Evolutionary conservation across 768 basidiomycete genomes (phyloP).

Genomic region (Trametopsis cervina): DNA sequence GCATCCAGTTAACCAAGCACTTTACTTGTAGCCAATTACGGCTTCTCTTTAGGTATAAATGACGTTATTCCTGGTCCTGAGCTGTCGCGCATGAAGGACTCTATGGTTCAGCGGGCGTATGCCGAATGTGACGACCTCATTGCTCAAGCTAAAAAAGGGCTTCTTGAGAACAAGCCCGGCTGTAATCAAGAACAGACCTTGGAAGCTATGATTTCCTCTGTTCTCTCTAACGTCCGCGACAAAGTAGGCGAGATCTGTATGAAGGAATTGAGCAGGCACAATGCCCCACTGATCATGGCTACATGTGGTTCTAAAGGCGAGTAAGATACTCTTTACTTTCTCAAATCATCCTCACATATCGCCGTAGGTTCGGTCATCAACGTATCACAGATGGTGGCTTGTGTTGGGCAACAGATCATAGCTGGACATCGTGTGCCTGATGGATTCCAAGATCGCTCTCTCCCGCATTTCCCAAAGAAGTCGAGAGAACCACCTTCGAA

Average conservation of each 20-base stretch:
- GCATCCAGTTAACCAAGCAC: neutral
- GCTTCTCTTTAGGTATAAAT: slow-evolving; percentile 97
- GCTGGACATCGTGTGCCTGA: slow-evolving; percentile 96
- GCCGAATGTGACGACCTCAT: slow-evolving; percentile 83
- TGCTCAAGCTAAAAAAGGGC: slow-evolving; percentile 81
- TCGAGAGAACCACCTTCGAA: slow-evolving; percentile 94
- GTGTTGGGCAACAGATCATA: slow-evolving; percentile 99
- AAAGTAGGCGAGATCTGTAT: slow-evolving; percentile 97
- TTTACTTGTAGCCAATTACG: slow-evolving; percentile 77
- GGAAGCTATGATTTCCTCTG: slow-evolving; percentile 91
- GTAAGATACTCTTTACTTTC: slow-evolving; percentile 6
- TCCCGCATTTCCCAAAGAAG: slow-evolving; percentile 99
- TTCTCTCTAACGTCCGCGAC: slow-evolving; percentile 91
- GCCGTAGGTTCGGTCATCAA: slow-evolving; percentile 94
- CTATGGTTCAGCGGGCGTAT: slow-evolving; percentile 83
- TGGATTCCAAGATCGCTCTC: slow-evolving; percentile 97
- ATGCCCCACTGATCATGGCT: slow-evolving; percentile 97
- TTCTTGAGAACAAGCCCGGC: slow-evolving; percentile 95
- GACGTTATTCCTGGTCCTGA: slow-evolving; percentile 94
- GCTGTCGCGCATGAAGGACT: slow-evolving; percentile 76
- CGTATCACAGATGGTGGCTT: slow-evolving; percentile 99
- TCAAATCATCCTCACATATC: slow-evolving; percentile 8
- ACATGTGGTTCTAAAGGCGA: slow-evolving; percentile 97
- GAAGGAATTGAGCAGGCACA: slow-evolving; percentile 95
- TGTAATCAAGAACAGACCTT: slow-evolving; percentile 96